A percentile compares a stretch with the other conserved stretches of the same genome.
phyloP scores from a whole-genome alignment of 1,139 yeast species.

The Saccharomyces hybrid region DNA sequence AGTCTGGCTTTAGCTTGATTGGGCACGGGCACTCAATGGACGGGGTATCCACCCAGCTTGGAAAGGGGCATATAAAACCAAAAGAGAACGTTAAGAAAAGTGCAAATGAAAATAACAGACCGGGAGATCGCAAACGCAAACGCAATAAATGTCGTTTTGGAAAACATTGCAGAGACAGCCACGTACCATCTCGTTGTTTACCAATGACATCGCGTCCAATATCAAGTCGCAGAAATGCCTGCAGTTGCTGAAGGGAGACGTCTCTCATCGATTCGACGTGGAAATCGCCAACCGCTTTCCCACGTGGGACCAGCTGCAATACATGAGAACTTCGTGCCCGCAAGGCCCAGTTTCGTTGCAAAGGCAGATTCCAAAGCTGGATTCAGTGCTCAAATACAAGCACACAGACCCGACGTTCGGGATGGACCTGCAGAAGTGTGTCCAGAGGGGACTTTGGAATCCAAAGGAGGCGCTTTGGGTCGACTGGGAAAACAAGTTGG shows the following conservation, averaged over 20 bases:
- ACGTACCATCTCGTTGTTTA: conserved; percentile 22
- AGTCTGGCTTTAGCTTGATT: not conserved
- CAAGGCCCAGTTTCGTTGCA: conserved; percentile 10
- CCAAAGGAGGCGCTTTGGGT: conserved; percentile 22
- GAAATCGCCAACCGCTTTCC: conserved; percentile 23
- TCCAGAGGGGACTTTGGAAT: conserved; percentile 19
- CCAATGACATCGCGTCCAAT: conserved; percentile 17
- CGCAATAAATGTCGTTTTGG: conserved; percentile 23
- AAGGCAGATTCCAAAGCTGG: conserved; percentile 17
- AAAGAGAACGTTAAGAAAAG: not conserved
- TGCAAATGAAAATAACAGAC: not conserved
- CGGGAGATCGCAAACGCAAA: not conserved
- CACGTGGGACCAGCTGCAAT: conserved; percentile 25
- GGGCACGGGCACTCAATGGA: not conserved
- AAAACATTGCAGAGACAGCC: conserved; percentile 24
- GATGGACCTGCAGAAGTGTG: conserved; percentile 17
- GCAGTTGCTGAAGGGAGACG: conserved; percentile 15
- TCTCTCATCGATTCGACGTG: conserved; percentile 14
- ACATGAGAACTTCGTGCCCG: conserved; percentile 15
- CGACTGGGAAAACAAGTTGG: conserved; percentile 26
- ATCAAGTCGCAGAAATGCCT: conserved; percentile 12
- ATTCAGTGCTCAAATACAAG: conserved; percentile 12
- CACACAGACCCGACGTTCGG: conserved; percentile 20
- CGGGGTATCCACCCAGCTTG: not conserved
- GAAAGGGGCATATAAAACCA: conserved; percentile 1